These are phyloP conservation scores for Blastomyces gilchristii DNA, from an alignment of 2,329 filamentous ascomycete genomes.

Conservation along the genomic window DNA sequence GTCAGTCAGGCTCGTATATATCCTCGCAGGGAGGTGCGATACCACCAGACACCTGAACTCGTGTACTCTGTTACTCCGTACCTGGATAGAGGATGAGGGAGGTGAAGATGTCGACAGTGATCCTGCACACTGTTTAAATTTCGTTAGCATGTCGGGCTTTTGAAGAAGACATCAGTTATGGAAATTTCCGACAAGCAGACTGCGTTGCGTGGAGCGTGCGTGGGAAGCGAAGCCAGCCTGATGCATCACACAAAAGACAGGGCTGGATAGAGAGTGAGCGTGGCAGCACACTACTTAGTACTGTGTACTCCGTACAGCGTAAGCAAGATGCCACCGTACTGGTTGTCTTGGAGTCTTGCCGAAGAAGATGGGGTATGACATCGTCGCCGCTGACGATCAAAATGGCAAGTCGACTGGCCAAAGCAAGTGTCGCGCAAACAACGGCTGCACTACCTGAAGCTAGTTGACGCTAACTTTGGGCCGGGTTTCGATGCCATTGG, in stretches of 20 bases:
- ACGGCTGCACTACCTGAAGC: not conserved
- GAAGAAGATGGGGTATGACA: not conserved
- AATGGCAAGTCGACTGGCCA: not conserved
- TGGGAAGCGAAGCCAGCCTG: not conserved
- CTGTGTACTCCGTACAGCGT: no score
- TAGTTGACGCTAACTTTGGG: not conserved
- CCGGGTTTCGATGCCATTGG: slow-evolving; percentile 1
- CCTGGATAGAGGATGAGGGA: no score
- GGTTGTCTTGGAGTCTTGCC: not conserved
- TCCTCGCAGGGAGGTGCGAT: not conserved
- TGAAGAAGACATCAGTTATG: not conserved
- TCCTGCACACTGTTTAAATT: not conserved
- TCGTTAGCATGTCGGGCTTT: not conserved
- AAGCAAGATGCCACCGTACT: not conserved
- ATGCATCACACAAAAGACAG: not conserved
- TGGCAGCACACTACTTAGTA: not conserved
- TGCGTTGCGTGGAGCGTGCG: not conserved
- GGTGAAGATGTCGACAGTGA: not conserved
- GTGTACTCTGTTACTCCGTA: no score
- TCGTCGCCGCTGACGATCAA: not conserved
- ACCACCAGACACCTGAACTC: not conserved
- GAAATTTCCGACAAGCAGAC: not conserved
- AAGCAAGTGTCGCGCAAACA: not conserved
- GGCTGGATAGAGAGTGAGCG: not conserved
- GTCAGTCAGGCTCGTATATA: not conserved